Conservation (phyloP, 2,329 filamentous ascomycete species). For the Fusarium odoratissimum region DNA sequence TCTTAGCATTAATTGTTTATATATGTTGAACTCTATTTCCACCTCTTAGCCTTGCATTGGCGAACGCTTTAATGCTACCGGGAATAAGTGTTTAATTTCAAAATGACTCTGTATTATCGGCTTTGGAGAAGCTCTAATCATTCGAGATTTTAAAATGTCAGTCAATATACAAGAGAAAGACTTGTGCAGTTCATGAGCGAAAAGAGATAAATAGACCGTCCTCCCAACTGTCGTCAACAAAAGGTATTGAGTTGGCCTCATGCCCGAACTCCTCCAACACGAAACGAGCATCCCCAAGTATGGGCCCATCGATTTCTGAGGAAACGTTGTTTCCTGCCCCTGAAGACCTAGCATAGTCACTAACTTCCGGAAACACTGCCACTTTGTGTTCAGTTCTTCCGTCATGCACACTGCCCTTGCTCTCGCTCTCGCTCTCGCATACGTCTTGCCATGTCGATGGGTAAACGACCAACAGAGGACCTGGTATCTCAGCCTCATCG, state of each 20-base stretch:
- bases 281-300: neutral
- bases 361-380: neutral
- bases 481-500: neutral
- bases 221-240: neutral
- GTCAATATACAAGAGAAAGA: too few species aligned
- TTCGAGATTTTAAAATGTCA: too few species aligned
- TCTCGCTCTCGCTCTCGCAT: neutral
- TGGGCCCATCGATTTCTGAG: neutral
- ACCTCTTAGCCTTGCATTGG: neutral
- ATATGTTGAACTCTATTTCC: neutral
- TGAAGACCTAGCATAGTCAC: neutral
- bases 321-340: neutral
- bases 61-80: rapidly evolving
- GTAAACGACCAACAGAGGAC: neutral
- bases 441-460: neutral
- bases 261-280: neutral
- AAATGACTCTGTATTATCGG: neutral
- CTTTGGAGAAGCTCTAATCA: neutral
- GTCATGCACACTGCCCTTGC: neutral
- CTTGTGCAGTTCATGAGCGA: neutral
- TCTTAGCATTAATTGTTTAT: neutral
- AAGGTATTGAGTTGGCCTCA: neutral
- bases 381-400: neutral
- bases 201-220: neutral
- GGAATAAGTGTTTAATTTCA: neutral